Evolutionary conservation across 352 stramenopile genomes (phyloP), one percentile per base, ranked within the genome.

Genomic region (Globisporangium uncinulatum): DNA sequence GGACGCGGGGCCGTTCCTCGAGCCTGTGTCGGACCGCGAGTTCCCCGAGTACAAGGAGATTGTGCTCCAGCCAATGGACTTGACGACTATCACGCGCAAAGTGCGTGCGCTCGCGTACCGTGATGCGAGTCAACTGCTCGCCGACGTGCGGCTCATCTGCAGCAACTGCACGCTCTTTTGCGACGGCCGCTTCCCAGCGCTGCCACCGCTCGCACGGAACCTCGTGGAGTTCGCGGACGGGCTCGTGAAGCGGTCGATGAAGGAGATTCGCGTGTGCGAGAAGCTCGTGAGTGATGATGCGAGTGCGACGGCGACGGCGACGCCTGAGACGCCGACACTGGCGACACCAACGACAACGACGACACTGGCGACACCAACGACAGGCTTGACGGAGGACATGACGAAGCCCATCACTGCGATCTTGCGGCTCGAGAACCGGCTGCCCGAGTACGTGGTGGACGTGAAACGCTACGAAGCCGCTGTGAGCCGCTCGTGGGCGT

Each of bases 1-100:
- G 0, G 79, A 92, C 59, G 70, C 83, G 7, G 79, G 74, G 7
- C 83, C 83, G 20, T 94, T 94, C 59, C 46, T 92, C 29, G 83
- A 94, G 21, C 79, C 83, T 13, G 83, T 94, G 13, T 92, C 83
- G 4, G 77, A 83, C 57, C 67, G 61, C n/a, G 81, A 94, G 24
- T 94, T 94, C 43, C 83, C 83, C 0, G 76, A 89, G 48, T 94
- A 94, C 66, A 92, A 89, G 49, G 80, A 92, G 34, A 91, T 94
- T 42, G 70, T 94, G 17, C 63, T 79, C 41, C 65, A 83, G 53
- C 83, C 83, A 7, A 92, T 92, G 74, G 72, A 94, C 61, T 69
- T 94, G 14, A 68, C 58, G 2, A 82, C 72, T 61, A 82, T 92
- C 21, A 67, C 68, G 1, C 41, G 48, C 7, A 90, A 91, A 49